Conservation (phyloP, 2,329 filamentous ascomycete genomes). For the Diaporthe ampelina region DNA sequence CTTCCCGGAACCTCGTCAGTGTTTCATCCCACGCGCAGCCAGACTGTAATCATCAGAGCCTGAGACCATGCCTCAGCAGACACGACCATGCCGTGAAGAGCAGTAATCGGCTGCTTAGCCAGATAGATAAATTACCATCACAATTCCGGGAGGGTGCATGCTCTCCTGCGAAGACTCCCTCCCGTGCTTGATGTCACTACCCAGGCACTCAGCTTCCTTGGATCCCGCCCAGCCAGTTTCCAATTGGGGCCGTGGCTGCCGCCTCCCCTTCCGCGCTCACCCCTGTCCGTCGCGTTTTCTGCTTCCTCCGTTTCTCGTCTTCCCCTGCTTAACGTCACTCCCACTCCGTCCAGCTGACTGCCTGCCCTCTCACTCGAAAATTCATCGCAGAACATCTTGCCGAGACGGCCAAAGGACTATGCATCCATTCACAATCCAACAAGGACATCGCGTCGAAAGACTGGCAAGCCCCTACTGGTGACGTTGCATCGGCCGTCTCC, state of each 20-base stretch:
- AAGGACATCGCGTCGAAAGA: not conserved
- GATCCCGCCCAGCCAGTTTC: not conserved
- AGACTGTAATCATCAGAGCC: not conserved
- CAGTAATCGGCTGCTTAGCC: too few species aligned
- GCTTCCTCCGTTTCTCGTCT: not conserved
- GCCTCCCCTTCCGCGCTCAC: slow-evolving; percentile 29
- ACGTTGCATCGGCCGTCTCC: slow-evolving; percentile 18
- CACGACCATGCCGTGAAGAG: too few species aligned
- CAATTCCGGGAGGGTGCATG: not conserved
- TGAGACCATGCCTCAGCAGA: not conserved
- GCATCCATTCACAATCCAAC: not conserved
- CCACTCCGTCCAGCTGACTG: not conserved
- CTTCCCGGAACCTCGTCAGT: slow-evolving; percentile 14
- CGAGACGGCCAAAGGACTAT: not conserved
- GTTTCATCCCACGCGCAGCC: slow-evolving; percentile 12
- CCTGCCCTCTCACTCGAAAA: not conserved
- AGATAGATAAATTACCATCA: not conserved
- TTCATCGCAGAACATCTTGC: not conserved
- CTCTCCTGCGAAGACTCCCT: not conserved
- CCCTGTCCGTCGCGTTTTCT: slow-evolving; percentile 36
- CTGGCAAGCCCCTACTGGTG: slow-evolving; percentile 1
- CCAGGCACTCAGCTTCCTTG: not conserved
- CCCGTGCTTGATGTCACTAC: not conserved
- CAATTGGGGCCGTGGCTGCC: slow-evolving; percentile 23
- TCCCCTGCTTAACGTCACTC: not conserved